phyloP scores from a whole-genome alignment of 257 asterid genomes.

The Leonotis leonurus region DNA sequence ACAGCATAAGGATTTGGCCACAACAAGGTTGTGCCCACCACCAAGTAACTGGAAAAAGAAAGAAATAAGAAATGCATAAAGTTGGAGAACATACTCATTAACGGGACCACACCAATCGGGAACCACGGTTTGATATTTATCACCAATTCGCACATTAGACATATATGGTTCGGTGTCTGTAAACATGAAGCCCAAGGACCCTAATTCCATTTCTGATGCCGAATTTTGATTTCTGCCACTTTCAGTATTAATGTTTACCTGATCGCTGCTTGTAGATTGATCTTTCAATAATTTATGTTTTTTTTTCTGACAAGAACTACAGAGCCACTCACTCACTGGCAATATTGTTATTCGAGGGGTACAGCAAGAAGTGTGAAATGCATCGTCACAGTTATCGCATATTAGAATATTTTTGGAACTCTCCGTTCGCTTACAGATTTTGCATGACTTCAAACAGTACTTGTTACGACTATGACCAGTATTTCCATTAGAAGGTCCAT shows the following conservation, averaged over 20 bases:
- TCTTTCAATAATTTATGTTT: slow-evolving; percentile 49
- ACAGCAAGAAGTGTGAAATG: slow-evolving; percentile 75
- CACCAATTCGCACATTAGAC: slow-evolving; percentile 62
- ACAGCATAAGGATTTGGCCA: neutral
- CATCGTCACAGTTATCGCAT: slow-evolving; percentile 73
- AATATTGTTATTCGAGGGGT: slow-evolving; percentile 41
- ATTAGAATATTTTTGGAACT: slow-evolving; percentile 52
- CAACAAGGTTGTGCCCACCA: neutral
- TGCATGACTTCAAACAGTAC: slow-evolving; percentile 52
- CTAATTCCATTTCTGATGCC: slow-evolving; percentile 37
- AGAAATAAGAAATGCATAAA: slow-evolving; percentile 1
- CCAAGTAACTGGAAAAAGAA: neutral
- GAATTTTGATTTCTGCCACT: slow-evolving; percentile 24
- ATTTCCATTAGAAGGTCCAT: slow-evolving; percentile 24
- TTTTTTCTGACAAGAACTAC: slow-evolving; percentile 66
- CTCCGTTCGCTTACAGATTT: slow-evolving; percentile 42
- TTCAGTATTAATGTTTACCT: slow-evolving; percentile 19
- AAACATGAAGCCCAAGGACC: slow-evolving; percentile 52
- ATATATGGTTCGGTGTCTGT: slow-evolving; percentile 43
- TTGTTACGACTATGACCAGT: slow-evolving; percentile 18
- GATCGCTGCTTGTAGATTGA: slow-evolving; percentile 38
- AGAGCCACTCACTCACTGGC: slow-evolving; percentile 73
- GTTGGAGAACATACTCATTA: slow-evolving; percentile 49
- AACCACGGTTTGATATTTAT: slow-evolving; percentile 63
- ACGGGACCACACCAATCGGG: slow-evolving; percentile 66